phyloP scores from a whole-genome alignment of 768 basidiomycete species.

The Lentinula lateritia region DNA sequence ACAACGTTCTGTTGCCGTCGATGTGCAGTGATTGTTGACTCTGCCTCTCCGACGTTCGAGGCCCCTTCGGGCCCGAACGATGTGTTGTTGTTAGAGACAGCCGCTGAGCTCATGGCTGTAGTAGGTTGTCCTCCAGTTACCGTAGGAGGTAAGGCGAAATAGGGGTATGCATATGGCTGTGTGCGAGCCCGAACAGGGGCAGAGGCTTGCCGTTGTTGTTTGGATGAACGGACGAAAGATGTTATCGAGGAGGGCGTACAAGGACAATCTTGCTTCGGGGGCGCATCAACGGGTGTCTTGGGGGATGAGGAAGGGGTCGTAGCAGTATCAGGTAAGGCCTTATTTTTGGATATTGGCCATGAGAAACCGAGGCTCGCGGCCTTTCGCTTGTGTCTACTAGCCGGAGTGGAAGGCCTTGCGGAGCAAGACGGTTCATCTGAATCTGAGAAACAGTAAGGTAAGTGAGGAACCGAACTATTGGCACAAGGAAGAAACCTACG shows the following conservation, averaged over 20 bases:
- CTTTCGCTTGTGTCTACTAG: slow-evolving; percentile 8
- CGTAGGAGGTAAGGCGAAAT: slow-evolving; percentile 22
- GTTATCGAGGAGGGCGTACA: not conserved
- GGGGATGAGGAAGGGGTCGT: not conserved
- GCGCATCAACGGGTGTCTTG: not conserved
- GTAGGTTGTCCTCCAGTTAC: not conserved
- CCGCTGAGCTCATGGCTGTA: not conserved
- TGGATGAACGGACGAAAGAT: slow-evolving; percentile 9
- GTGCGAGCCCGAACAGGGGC: slow-evolving; percentile 17
- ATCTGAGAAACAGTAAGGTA: not conserved
- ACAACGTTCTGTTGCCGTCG: not conserved
- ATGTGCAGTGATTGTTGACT: not conserved
- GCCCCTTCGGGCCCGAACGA: not conserved
- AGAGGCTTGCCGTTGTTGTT: slow-evolving; percentile 13
- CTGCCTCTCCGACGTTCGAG: not conserved
- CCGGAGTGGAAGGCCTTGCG: not conserved
- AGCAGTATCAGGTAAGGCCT: not conserved
- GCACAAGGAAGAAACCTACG: not conserved
- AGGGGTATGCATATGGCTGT: slow-evolving; percentile 31
- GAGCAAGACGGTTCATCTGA: not conserved
- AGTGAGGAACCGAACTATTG: not conserved
- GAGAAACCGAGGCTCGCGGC: slow-evolving; percentile 11
- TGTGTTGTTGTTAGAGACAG: not conserved
- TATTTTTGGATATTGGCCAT: slow-evolving; percentile 5
- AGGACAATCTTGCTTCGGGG: not conserved